Base-by-base conservation (phyloP, 768 basidiomycete species). In the Xerocomus brunneocitrinus region DNA sequence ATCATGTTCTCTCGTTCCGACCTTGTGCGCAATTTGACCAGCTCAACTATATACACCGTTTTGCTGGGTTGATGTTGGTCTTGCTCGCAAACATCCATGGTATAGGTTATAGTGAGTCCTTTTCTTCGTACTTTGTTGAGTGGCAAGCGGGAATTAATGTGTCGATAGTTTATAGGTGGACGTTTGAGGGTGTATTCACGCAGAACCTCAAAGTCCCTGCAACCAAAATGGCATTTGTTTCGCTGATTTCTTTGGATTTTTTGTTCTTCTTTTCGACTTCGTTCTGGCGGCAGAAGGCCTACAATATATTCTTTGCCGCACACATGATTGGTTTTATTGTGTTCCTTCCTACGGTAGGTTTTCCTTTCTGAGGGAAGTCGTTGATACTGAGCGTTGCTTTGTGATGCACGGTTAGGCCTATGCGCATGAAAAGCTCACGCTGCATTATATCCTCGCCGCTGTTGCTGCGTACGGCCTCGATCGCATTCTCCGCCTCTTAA, bases 21-120 rank as follows among this genome's bases (percentile, higher is more conserved):
- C 47, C 12, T 22, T 31, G 27, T 42, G 16, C 9, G 40, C 7
- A 39, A 48, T 34, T 30, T 43, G 54, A 55, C 43, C 56, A 81
- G 74, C 62, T 79, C 52, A 81, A 81, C 63, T 80, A 70, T 62
- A 62, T 83, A 25, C 82, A 84, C 61, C 79, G 81, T n/a, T 78
- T 76, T 62, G 67, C 72, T 1, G 82, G 83, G 13, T 54, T 70
- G 5, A 53, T 78, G 51, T 45, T 78, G 27, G 69, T 75, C 22
- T 27, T 79, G 24, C 64, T 73, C 9, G 66, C 71, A 5, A 73
- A 79, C 27, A 54, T 79, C 1, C 79, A 80, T 49, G 67, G 65
- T 24, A 1, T 76, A 19, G 71, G 73, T 5, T 80, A 71, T 60
- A 59, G 79, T 73, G 50, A 55, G 71, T 59, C 8, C 3, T 34